Percentiles rank a stretch among this genome's conserved stretches.
Evolutionary conservation across 768 basidiomycete genomes (phyloP).

Genomic region (Postia placenta): DNA sequence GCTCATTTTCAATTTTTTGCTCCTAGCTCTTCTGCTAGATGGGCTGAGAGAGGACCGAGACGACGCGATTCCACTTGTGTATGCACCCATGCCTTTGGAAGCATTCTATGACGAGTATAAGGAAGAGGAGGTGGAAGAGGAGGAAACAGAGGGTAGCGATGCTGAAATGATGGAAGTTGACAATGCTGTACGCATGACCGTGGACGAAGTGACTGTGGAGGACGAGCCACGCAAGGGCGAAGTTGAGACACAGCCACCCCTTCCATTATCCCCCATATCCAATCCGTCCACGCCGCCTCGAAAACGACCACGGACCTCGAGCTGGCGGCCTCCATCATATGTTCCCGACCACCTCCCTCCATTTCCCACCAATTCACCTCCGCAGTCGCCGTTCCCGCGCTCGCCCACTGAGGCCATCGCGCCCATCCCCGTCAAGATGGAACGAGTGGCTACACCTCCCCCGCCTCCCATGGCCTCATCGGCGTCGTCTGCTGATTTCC

Average conservation of each 20-base stretch:
- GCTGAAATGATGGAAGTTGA: constrained; percentile 6
- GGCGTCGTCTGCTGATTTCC: constrained; percentile 55
- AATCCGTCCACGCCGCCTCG: constrained; percentile 49
- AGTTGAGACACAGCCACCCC: constrained; percentile 30
- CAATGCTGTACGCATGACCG: constrained; percentile 4
- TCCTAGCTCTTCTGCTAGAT: constrained; percentile 51
- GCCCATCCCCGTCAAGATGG: constrained; percentile 30
- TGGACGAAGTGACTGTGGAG: constrained; percentile 5
- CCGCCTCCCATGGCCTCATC: constrained; percentile 38
- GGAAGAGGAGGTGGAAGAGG: constrained; percentile 24
- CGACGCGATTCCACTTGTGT: constrained; percentile 48
- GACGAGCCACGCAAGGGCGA: constrained; percentile 7
- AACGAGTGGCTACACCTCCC: constrained; percentile 32
- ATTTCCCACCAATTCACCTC: constrained; percentile 42
- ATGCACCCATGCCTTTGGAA: constrained; percentile 26
- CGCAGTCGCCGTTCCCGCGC: constrained; percentile 31
- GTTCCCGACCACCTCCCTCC: constrained; percentile 66
- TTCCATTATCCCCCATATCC: constrained; percentile 53
- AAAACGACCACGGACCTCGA: constrained; percentile 50
- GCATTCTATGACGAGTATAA: constrained; percentile 27
- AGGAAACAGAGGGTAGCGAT: constrained; percentile 11
- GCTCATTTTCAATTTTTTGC: constrained; percentile 21
- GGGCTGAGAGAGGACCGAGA: constrained; percentile 51
- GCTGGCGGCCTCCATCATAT: constrained; percentile 58
- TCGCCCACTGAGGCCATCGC: constrained; percentile 27